phyloP scores from a whole-genome alignment of 2,329 filamentous ascomycete species.

The Podosphaera xanthii region DNA sequence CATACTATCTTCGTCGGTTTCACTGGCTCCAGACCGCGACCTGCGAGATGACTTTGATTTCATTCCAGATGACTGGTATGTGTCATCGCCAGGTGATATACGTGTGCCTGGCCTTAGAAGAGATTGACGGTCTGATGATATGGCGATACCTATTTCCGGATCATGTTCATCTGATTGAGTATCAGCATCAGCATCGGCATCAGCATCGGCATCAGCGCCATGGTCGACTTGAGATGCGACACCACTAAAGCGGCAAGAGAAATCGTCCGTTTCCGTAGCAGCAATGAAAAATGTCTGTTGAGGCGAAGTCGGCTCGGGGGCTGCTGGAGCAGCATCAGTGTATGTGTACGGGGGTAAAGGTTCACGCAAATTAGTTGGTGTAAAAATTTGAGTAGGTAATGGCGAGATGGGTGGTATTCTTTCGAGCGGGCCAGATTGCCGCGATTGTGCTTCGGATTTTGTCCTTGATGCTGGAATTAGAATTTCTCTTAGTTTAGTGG shows the following conservation, averaged over 20 bases:
- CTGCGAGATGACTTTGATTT: background rate
- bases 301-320: background rate
- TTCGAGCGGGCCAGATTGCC: background rate
- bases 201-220: background rate
- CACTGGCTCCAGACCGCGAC: background rate
- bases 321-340: background rate
- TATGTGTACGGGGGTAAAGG: background rate
- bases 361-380: background rate
- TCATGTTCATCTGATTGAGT: background rate
- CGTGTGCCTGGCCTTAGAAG: background rate
- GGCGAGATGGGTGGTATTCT: background rate
- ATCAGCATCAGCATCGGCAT: background rate
- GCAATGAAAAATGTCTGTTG: background rate
- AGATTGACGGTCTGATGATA: background rate
- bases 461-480: background rate
- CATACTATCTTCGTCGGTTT: background rate
- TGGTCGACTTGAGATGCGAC: background rate
- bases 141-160: background rate
- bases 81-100: background rate
- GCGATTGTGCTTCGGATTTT: background rate
- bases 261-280: constrained; percentile 5
- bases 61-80: background rate
- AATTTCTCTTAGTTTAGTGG: background rate
- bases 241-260: constrained; percentile 4
- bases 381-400: background rate